Evolutionary conservation across 129 eudicot genomes (phyloP).

Genomic region (Kitagawia praeruptora): DNA sequence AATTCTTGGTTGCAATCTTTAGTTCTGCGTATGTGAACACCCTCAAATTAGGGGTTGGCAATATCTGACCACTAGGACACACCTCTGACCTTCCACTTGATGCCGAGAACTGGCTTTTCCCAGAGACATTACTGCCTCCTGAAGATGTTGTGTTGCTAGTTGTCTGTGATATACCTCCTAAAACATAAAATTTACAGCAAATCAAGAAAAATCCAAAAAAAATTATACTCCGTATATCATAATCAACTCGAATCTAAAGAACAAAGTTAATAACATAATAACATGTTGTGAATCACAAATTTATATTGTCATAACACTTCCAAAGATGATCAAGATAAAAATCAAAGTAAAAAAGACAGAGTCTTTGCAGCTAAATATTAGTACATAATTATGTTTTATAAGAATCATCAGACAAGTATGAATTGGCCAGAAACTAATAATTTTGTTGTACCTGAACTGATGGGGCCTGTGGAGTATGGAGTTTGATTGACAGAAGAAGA

Average conservation of each 20-base stretch:
- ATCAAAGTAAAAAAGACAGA: constrained; percentile 6
- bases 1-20: constrained; percentile 69
- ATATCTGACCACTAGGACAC: constrained; percentile 42
- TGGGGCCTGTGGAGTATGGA: constrained; percentile 20
- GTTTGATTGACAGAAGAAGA: constrained; percentile 20
- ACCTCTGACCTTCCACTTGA: constrained; percentile 40
- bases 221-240: background rate
- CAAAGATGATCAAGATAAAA: constrained; percentile 8
- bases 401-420: background rate
- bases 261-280: background rate
- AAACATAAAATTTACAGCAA: constrained; percentile 15
- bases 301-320: background rate
- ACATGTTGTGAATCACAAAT: background rate
- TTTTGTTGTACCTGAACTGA: constrained; percentile 26
- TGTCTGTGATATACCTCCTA: constrained; percentile 46
- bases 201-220: background rate
- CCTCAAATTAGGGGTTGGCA: constrained; percentile 60
- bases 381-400: background rate
- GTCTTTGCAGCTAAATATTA: background rate
- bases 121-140: constrained; percentile 38
- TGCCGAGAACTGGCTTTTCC: constrained; percentile 62
- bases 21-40: constrained; percentile 59
- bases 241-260: background rate
- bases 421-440: background rate
- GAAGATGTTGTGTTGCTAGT: constrained; percentile 38